Percentiles rank a stretch among this genome's conserved stretches.
Evolutionary conservation across 768 basidiomycete genomes (phyloP).

Genomic region (Paxillus involutus): DNA sequence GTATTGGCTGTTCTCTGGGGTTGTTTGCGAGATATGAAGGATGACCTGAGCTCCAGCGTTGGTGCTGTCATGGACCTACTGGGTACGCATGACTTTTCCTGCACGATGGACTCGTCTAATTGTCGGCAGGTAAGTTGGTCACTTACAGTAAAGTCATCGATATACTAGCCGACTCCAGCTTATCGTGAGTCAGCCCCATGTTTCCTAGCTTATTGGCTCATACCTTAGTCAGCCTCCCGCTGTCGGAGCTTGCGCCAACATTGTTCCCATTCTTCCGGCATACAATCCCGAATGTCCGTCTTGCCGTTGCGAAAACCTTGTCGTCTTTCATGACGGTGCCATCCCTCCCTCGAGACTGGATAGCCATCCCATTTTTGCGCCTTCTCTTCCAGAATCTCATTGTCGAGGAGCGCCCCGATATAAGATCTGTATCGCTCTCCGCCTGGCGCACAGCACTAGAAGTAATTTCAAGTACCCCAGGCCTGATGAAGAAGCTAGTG

Average conservation of each 20-base stretch:
- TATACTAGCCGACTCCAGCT: conserved; percentile 64
- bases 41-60: conserved; percentile 94
- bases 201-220: conserved; percentile 5
- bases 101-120: conserved; percentile 2
- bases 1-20: conserved; percentile 88
- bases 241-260: conserved; percentile 80
- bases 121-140: conserved; percentile 70
- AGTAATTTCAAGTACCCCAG: conserved; percentile 46
- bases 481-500: conserved; percentile 52
- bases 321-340: conserved; percentile 81
- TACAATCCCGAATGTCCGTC: conserved; percentile 89
- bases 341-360: conserved; percentile 78
- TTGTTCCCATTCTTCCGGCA: conserved; percentile 97
- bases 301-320: conserved; percentile 89
- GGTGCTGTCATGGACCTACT: conserved; percentile 97
- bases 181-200: conserved; percentile 57
- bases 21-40: conserved; percentile 90
- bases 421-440: conserved; percentile 67
- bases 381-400: conserved; percentile 93
- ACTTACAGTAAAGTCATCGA: conserved; percentile 75
- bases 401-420: conserved; percentile 85
- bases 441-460: conserved; percentile 76
- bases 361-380: conserved; percentile 70
- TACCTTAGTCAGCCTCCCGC: conserved; percentile 55
- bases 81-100: conserved; percentile 46